Evolutionary conservation across 306 rosid species (phyloP).

Genomic region (Elaeagnus macrophylla): DNA sequence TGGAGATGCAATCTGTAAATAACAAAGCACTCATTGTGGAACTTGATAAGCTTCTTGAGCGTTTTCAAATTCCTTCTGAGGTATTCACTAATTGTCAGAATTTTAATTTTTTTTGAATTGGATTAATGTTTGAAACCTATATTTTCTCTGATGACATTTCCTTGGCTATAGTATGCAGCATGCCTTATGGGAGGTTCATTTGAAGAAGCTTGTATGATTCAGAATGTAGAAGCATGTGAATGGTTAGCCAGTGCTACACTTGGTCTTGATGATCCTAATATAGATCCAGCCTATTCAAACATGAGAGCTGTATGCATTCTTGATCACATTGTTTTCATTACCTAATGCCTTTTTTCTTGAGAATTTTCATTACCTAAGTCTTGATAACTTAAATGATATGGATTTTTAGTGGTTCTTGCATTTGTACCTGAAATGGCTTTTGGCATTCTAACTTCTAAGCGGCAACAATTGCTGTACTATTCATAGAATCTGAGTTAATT

Average conservation of each 20-base stretch:
- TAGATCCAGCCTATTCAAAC: constrained; percentile 65
- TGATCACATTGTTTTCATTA: constrained; percentile 4
- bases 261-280: constrained; percentile 48
- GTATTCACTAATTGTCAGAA: constrained; percentile 27
- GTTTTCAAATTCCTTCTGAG: constrained; percentile 77
- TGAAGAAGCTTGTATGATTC: constrained; percentile 67
- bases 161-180: constrained; percentile 55
- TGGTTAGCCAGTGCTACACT: constrained; percentile 76
- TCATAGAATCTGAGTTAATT: too few species aligned
- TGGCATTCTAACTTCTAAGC: too few species aligned
- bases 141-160: constrained; percentile 30
- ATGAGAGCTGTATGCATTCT: constrained; percentile 73
- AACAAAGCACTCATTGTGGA: constrained; percentile 68
- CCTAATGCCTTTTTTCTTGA: constrained; percentile 5
- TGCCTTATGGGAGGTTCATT: constrained; percentile 77
- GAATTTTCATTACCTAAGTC: not conserved
- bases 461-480: too few species aligned
- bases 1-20: constrained; percentile 88
- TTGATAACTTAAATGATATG: too few species aligned
- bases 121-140: constrained; percentile 11
- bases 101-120: constrained; percentile 18
- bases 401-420: too few species aligned
- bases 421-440: too few species aligned
- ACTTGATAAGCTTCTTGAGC: constrained; percentile 77
- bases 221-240: constrained; percentile 80